These are phyloP conservation scores for Chaetomidium leptoderma DNA, from an alignment of 495 filamentous ascomycete species.

Conservation along the genomic window DNA sequence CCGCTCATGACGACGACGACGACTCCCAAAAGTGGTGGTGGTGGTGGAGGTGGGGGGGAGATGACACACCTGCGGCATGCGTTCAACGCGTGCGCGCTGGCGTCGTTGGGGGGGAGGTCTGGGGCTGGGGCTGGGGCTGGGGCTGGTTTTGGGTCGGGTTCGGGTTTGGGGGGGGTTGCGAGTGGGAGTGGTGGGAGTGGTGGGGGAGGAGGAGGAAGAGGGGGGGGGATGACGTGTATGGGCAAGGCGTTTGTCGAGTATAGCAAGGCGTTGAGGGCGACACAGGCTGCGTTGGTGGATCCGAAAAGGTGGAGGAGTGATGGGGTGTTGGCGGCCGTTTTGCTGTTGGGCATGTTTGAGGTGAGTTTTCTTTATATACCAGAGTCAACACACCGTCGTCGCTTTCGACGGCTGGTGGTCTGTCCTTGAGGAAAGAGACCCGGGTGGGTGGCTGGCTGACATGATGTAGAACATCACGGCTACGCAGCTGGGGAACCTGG, in stretches of 20 bases:
- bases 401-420: too few relatives aligned
- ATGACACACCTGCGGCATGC: constrained; percentile 49
- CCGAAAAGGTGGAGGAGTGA: constrained; percentile 44
- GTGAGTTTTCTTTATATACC: constrained; percentile 32
- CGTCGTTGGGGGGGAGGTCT: constrained; percentile 43
- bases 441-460: constrained; percentile 27
- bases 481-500: constrained; percentile 40
- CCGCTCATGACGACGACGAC: constrained; percentile 37
- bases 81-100: constrained; percentile 59
- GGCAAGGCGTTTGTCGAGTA: constrained; percentile 44
- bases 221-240: constrained; percentile 15
- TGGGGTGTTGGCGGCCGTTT: constrained; percentile 55
- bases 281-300: constrained; percentile 50
- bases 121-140: background rate
- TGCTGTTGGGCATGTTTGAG: constrained; percentile 63
- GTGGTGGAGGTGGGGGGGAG: constrained; percentile 15
- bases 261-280: constrained; percentile 49
- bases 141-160: background rate
- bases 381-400: too few relatives aligned
- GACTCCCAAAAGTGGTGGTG: background rate
- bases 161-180: background rate
- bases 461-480: constrained; percentile 48
- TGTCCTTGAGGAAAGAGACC: background rate
- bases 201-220: background rate
- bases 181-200: background rate